Conservation (phyloP, 371 early-diverging fungal species). For the Lichtheimia corymbifera region DNA sequence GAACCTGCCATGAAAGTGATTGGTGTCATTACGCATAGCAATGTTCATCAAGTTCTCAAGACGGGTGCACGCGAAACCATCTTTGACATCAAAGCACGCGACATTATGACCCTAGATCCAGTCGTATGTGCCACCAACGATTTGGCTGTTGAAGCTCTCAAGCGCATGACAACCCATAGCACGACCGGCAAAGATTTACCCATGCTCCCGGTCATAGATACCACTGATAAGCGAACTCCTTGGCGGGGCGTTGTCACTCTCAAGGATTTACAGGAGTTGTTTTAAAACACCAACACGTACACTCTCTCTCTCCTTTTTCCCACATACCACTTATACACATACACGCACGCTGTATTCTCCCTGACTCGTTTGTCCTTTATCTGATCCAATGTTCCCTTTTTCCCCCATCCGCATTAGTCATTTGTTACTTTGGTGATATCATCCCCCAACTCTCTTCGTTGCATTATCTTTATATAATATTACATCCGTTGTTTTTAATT, state of each 20-base stretch:
- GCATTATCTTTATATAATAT: no score
- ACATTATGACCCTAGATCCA: conserved; percentile 43
- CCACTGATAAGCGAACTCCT: conserved; percentile 14
- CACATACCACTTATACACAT: no score
- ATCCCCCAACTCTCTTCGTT: no score
- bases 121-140: conserved; percentile 26
- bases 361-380: no score
- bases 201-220: conserved; percentile 37
- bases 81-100: conserved; percentile 37
- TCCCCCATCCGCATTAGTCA: no score
- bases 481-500: no score
- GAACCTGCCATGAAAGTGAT: conserved; percentile 16
- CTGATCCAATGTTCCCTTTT: no score
- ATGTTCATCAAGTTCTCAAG: conserved; percentile 39
- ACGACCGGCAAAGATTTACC: conserved; percentile 22
- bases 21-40: conserved; percentile 48
- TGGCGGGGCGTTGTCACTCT: conserved; percentile 45
- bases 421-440: no score
- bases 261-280: conserved; percentile 49
- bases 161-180: conserved; percentile 25
- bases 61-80: conserved; percentile 32
- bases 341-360: no score
- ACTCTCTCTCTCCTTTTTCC: no score
- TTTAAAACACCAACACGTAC: conserved; percentile 13
- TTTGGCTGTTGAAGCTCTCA: conserved; percentile 41